phyloP scores from a whole-genome alignment of 2,329 filamentous ascomycete species.

The Fusarium sarcochroum region DNA sequence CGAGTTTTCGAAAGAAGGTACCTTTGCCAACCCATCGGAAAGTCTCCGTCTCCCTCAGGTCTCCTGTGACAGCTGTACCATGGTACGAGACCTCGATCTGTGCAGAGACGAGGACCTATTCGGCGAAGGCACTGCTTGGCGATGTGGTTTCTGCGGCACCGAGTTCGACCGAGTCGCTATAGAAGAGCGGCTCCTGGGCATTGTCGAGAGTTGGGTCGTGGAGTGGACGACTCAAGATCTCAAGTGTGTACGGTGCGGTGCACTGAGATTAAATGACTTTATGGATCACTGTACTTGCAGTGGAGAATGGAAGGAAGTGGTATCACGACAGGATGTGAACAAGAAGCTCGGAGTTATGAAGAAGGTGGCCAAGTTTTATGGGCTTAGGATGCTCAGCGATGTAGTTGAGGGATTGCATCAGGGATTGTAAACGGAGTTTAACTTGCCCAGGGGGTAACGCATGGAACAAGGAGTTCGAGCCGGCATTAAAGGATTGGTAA shows the following conservation, averaged over 20 bases:
- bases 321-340: slow-evolving; percentile 76
- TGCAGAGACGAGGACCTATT: slow-evolving; percentile 90
- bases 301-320: slow-evolving; percentile 83
- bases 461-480: slow-evolving; percentile 41
- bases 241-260: slow-evolving; percentile 79
- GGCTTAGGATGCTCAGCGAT: slow-evolving; percentile 82
- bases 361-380: slow-evolving; percentile 83
- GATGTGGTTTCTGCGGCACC: slow-evolving; percentile 80
- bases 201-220: slow-evolving; percentile 80
- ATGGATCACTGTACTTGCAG: slow-evolving; percentile 97
- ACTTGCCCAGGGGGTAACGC: neutral
- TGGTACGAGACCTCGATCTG: slow-evolving; percentile 89
- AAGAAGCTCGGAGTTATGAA: slow-evolving; percentile 77
- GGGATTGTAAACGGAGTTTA: slow-evolving; percentile 56
- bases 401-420: slow-evolving; percentile 76
- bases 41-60: slow-evolving; percentile 80
- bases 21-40: slow-evolving; percentile 87
- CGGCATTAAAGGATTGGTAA: slow-evolving; percentile 20
- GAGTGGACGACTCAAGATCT: slow-evolving; percentile 93
- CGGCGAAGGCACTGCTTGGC: slow-evolving; percentile 70
- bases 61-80: slow-evolving; percentile 91
- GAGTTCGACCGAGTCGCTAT: slow-evolving; percentile 84
- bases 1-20: slow-evolving; percentile 91
- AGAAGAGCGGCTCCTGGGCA: slow-evolving; percentile 84
- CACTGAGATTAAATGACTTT: slow-evolving; percentile 89